These are phyloP conservation scores for Trichoderma sp. DNA, from an alignment of 2,329 filamentous ascomycete genomes.

Conservation along the genomic window DNA sequence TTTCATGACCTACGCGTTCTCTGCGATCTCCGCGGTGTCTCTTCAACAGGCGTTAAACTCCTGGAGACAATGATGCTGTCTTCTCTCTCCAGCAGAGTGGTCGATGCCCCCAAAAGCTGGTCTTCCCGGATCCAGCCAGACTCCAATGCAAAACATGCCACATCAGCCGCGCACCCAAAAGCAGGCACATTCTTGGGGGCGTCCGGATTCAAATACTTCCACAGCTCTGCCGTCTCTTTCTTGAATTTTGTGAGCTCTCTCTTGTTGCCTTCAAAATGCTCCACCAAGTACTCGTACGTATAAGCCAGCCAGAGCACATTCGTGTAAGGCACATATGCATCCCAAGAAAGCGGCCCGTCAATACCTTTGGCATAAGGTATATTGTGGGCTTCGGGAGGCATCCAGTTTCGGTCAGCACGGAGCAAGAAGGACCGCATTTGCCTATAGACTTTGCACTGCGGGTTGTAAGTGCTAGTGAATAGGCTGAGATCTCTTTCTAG, in stretches of 20 bases:
- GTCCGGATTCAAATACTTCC: constrained; percentile 55
- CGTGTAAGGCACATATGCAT: constrained; percentile 58
- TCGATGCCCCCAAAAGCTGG: constrained; percentile 48
- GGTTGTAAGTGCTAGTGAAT: constrained; percentile 61
- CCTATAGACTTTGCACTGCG: constrained; percentile 63
- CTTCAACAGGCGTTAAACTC: constrained; percentile 33
- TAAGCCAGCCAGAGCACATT: constrained; percentile 68
- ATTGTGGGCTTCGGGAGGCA: constrained; percentile 50
- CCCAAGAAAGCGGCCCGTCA: constrained; percentile 56
- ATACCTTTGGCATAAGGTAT: constrained; percentile 50
- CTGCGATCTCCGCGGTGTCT: constrained; percentile 32
- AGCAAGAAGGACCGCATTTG: constrained; percentile 62
- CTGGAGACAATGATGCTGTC: constrained; percentile 45
- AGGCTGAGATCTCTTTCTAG: constrained; percentile 61
- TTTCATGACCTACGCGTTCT: neutral
- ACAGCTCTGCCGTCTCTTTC: constrained; percentile 54
- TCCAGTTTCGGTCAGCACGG: constrained; percentile 51
- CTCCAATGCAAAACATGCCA: constrained; percentile 59
- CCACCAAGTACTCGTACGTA: constrained; percentile 56
- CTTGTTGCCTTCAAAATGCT: constrained; percentile 50
- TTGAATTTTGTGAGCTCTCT: constrained; percentile 50
- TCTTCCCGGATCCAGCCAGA: constrained; percentile 58
- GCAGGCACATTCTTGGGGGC: constrained; percentile 50
- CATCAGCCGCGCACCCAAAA: constrained; percentile 58
- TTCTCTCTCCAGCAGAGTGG: constrained; percentile 42